Base-by-base conservation (phyloP, 208 protist genomes). In the Zelonia costaricensis region DNA sequence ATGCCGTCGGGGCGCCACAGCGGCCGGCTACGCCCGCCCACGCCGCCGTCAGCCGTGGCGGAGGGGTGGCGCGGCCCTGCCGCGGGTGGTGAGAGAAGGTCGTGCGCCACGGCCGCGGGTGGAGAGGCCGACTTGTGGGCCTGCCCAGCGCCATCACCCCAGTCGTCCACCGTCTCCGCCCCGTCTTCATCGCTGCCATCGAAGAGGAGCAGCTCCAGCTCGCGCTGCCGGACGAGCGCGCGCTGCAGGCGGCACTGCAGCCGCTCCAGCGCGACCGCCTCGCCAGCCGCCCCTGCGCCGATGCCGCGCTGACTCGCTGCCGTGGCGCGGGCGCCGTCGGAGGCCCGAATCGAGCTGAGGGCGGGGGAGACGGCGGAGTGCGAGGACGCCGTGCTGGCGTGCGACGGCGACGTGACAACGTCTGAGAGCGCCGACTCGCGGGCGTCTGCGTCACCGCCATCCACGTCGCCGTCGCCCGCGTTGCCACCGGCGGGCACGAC, bases 281-380 rank as follows among this genome's bases (percentile, higher is more conserved):
- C 55, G 4, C 42, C 22, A 7, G 46, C 27, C 16, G 25, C 25
- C 28, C 39, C 27, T 3, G 39, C 25, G 5, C n/a, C 55, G 42
- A 49, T 38, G 7, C 33, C 55, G 33, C 25, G 1, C 28, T 7
- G 12, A 0, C 5, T 39, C n/a, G 42, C 15, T 42, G 36, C 36
- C n/a, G n/a, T n/a, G n/a, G n/a, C n/a, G n/a, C n/a, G n/a, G n/a
- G n/a, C n/a, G n/a, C n/a, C n/a, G n/a, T 10, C 18, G 45, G 62
- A 69, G 28, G 49, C 43, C 35, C 52, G 62, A 18, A 69, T 60
- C n/a, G 62, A 53, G 52, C 53, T 69, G 35, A 42, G 25, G 16
- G 62, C 43, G 18, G 54, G 25, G 8, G 62, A 69, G 23, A 46
- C 49, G 20, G 48, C 10, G 45, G 62, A 4, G 54, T 60, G 15